Base-by-base conservation (phyloP, 805 yeast genomes). In the Ogataea angusta region DNA sequence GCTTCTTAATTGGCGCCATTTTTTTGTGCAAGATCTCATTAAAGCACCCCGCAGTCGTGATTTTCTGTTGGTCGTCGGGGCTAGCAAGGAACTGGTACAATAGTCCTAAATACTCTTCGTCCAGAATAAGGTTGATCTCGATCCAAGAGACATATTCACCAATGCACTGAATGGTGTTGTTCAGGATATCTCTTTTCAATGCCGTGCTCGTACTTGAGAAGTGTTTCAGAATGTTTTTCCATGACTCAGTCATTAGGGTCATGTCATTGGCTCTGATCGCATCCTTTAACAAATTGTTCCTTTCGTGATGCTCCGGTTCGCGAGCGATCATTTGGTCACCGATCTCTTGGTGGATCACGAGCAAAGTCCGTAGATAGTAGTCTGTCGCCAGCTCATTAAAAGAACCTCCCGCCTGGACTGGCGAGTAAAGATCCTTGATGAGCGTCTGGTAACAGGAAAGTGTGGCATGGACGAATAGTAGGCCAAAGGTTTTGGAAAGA, bases 91-190 rank as follows among this genome's bases (percentile, higher is more conserved):
- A 81, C 43, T 72, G 75, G 54, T 78, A 82, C 34, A 88, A 72
- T 26, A 75, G 57, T 19, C 69, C 63, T 52, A 86, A 66, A 50
- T 76, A 80, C 16, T 75, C 75, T 24, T 75, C 71, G 36, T 77
- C 78, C 22, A 89, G 72, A 40, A 91, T 78, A 51, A 87, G 68
- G 40, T 81, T 70, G 46, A 90, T 80, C 59, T 87, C 95, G 60
- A 90, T 87, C 99, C 99, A 93, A 17, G 90, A 81, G 17, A 89
- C 85, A 74, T 85, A 93, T 10, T 79, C 78, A 9, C 97, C 97
- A 41, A 93, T 77, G 40, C 80, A 80, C 38, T 70, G 70, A 36
- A 88, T 70, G 6, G 79, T 66, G 45, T 75, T 74, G 47, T 73
- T 78, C 54, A 85, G 51, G 46, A 84, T 72, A 44, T 77, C 78